These are phyloP conservation scores for Barbarea vulgaris DNA, from an alignment of 345 rosid species.

Conservation along the genomic window DNA sequence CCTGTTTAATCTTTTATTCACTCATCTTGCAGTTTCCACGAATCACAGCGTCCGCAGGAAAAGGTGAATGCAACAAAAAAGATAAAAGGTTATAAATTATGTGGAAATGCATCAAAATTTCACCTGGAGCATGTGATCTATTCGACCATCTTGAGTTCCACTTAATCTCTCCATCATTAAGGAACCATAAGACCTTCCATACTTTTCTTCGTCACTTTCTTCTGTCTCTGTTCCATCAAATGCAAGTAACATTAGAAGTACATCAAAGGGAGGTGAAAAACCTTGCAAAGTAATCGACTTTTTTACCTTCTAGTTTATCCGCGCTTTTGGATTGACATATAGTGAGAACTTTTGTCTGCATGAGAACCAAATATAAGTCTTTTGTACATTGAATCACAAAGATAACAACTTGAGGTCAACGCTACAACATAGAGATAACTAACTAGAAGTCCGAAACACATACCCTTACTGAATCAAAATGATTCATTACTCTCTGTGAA, in stretches of 20 bases:
- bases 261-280: constrained; percentile 2
- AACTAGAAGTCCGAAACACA: constrained; percentile 9
- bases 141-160: constrained; percentile 78
- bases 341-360: constrained; percentile 75
- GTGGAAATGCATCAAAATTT: constrained; percentile 22
- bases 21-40: constrained; percentile 1
- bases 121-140: constrained; percentile 95
- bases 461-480: constrained; percentile 63
- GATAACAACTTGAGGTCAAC: constrained; percentile 11
- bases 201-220: constrained; percentile 50
- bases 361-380: constrained; percentile 22
- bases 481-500: constrained; percentile 68
- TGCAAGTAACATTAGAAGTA: constrained; percentile 18
- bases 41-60: not conserved
- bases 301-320: constrained; percentile 65
- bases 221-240: constrained; percentile 47
- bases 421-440: not conserved
- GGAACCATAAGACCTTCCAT: constrained; percentile 76
- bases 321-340: constrained; percentile 69
- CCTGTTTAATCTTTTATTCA: not conserved
- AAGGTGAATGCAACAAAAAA: constrained; percentile 5
- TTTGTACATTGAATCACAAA: constrained; percentile 11
- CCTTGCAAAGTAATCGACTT: not conserved
- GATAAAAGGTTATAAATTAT: not conserved
- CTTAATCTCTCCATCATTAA: constrained; percentile 83